Conservation (phyloP, 352 stramenopile species). For the Plasmopara viticola region DNA sequence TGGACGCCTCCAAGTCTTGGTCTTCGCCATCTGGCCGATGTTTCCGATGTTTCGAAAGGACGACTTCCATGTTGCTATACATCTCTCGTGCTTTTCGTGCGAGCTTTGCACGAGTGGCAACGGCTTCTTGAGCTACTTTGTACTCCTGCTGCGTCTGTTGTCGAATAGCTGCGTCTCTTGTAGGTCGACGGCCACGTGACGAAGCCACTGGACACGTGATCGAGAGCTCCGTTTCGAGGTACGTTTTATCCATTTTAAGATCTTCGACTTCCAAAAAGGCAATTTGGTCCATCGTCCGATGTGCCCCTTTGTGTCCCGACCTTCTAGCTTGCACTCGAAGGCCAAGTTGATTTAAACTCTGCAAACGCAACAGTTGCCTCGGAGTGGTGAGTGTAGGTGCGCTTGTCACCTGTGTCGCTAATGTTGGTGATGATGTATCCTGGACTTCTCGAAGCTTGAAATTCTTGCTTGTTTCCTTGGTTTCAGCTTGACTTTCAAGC, state of each 20-base stretch:
- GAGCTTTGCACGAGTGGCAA: constrained; percentile 35
- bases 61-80: constrained; percentile 43
- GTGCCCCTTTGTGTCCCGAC: constrained; percentile 21
- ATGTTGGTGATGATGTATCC: background rate
- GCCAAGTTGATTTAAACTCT: constrained; percentile 45
- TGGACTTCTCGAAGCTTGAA: background rate
- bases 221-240: constrained; percentile 50
- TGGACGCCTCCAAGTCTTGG: constrained; percentile 25
- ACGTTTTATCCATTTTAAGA: constrained; percentile 51
- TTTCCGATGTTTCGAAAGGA: constrained; percentile 8
- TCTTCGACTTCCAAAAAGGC: constrained; percentile 38
- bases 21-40: constrained; percentile 7
- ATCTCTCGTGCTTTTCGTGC: constrained; percentile 45
- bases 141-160: constrained; percentile 37
- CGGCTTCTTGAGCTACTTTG: constrained; percentile 29
- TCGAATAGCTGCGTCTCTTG: constrained; percentile 27
- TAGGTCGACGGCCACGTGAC: constrained; percentile 4
- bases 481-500: constrained; percentile 11
- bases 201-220: constrained; percentile 30
- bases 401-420: background rate
- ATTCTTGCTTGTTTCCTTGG: background rate
- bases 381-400: constrained; percentile 1
- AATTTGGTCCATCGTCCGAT: constrained; percentile 8
- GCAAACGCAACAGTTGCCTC: constrained; percentile 25
- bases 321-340: constrained; percentile 31